These are phyloP conservation scores for Exophiala spinifera DNA, from an alignment of 2,329 filamentous ascomycete species.

Conservation along the genomic window DNA sequence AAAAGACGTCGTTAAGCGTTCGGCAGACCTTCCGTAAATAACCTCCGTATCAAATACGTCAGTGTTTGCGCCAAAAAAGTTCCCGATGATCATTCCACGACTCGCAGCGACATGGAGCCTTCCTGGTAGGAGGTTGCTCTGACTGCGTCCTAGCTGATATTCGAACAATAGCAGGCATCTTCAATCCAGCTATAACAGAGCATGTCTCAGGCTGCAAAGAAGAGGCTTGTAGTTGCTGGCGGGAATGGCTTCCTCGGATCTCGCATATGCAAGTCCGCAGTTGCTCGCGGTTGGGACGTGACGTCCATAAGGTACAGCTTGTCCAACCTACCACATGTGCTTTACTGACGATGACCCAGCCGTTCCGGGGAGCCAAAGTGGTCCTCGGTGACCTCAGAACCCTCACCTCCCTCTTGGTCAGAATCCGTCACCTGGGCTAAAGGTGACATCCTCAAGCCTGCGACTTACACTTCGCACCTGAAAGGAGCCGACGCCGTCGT, in stretches of 20 bases:
- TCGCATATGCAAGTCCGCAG: conserved; percentile 87
- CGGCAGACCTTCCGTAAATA: conserved; percentile 18
- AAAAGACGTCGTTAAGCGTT: neutral
- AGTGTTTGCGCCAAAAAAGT: conserved; percentile 16
- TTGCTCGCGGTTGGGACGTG: conserved; percentile 83
- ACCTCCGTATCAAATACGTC: conserved; percentile 14
- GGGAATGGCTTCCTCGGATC: conserved; percentile 85
- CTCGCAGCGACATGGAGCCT: neutral
- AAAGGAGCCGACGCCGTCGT: conserved; percentile 78
- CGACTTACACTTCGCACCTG: conserved; percentile 73
- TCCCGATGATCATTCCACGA: conserved; percentile 16
- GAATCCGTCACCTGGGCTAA: conserved; percentile 80
- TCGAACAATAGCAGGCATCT: no score
- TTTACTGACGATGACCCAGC: conserved; percentile 46
- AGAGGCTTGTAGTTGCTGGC: conserved; percentile 84
- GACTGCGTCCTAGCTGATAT: neutral
- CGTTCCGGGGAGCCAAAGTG: conserved; percentile 88
- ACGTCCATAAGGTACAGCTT: conserved; percentile 76
- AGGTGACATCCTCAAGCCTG: conserved; percentile 80
- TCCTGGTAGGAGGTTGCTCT: neutral
- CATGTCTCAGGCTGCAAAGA: conserved; percentile 48
- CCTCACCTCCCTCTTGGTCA: conserved; percentile 74
- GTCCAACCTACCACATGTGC: conserved; percentile 8
- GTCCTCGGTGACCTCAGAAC: conserved; percentile 71
- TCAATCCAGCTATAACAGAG: neutral